A percentile compares a stretch with the other conserved stretches of the same genome.
phyloP scores from a whole-genome alignment of 106 monocot species.

The Phalaenopsis equestris region DNA sequence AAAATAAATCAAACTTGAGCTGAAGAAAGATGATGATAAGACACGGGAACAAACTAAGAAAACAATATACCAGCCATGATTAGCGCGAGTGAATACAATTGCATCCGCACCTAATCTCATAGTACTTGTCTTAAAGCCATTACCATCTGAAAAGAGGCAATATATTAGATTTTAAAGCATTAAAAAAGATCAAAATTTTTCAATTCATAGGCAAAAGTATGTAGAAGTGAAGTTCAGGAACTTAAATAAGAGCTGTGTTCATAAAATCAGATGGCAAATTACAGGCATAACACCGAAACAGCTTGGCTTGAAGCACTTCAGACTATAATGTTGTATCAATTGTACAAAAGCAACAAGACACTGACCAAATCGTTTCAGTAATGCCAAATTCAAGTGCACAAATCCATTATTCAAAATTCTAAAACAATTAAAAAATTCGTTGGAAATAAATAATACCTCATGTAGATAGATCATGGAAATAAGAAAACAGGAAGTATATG shows the following conservation, averaged over 20 bases:
- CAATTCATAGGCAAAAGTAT: not conserved
- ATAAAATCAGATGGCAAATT: not conserved
- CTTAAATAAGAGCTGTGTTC: not conserved
- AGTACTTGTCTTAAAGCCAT: slow-evolving; percentile 85
- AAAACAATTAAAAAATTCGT: not conserved
- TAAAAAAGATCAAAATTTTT: not conserved
- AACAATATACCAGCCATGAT: slow-evolving; percentile 41
- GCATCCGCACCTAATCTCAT: slow-evolving; percentile 82
- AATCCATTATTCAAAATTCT: not conserved
- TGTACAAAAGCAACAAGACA: not conserved
- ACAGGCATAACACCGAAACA: not conserved
- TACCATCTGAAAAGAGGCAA: slow-evolving; percentile 40
- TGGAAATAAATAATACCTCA: not conserved
- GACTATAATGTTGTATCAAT: not conserved
- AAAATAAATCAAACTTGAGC: not conserved
- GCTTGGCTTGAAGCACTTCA: not conserved
- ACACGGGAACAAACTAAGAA: not conserved
- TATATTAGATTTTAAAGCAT: slow-evolving; percentile 6
- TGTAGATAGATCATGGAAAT: not conserved
- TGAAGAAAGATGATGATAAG: not conserved
- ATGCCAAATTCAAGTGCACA: not conserved
- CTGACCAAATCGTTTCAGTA: not conserved
- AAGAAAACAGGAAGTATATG: no score
- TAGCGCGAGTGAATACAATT: slow-evolving; percentile 59
- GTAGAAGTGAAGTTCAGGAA: not conserved